Conservation (phyloP, 352 stramenopile species). For the Globisporangium rhizosaccharum region DNA sequence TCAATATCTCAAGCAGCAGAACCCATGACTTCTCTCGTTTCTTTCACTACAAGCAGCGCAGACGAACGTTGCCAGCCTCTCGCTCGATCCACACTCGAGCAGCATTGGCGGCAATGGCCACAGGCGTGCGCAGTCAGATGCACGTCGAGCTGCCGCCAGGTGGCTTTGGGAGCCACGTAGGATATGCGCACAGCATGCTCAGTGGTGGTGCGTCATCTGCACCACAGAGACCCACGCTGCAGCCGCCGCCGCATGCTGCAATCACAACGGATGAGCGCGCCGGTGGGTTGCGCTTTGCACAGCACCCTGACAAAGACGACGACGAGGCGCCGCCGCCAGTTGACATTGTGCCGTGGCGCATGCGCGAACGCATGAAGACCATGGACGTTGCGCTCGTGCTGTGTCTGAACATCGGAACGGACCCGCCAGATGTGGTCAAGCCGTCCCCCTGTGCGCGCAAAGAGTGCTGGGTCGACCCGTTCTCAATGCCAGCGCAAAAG, state of each 20-base stretch:
- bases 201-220: background rate
- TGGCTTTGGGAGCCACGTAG: background rate
- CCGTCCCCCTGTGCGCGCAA: conserved; percentile 94
- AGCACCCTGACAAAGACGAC: conserved; percentile 30
- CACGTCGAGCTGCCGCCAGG: conserved; percentile 8
- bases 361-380: conserved; percentile 87
- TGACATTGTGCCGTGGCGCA: conserved; percentile 77
- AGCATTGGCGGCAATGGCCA: too few relatives aligned
- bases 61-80: background rate
- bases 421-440: conserved; percentile 97
- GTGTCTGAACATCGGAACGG: conserved; percentile 97
- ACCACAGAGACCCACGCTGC: background rate
- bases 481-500: conserved; percentile 91
- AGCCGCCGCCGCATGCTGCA: conserved; percentile 1
- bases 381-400: conserved; percentile 95
- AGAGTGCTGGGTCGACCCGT: conserved; percentile 98
- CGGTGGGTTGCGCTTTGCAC: conserved; percentile 62
- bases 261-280: conserved; percentile 17
- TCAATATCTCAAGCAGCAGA: too few relatives aligned
- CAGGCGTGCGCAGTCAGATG: conserved; percentile 9
- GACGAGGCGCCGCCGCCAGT: conserved; percentile 18
- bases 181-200: conserved; percentile 3
- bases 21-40: background rate
- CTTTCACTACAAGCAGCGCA: background rate
- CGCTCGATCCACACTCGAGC: too few relatives aligned